Evolutionary conservation across 192 early-diverging fungal genomes (phyloP), one percentile per base, ranked within the genome.

Genomic region (Diversispora eburnea): DNA sequence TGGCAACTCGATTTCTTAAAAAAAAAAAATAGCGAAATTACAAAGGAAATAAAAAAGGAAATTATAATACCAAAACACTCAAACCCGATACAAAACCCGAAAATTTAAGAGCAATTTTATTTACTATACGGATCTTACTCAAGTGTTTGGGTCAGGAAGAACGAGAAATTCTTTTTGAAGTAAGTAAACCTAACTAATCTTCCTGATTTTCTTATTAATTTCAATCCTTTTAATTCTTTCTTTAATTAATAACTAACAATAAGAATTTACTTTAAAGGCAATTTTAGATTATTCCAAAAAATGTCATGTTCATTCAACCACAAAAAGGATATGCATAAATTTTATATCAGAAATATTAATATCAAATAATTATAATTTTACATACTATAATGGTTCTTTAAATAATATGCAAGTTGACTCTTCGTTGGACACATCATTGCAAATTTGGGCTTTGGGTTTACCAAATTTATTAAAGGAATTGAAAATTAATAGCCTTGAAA

Each of bases 401-500:
- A 33, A 33, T 77, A 25, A 58, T 49, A 59, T 84, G 58, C 45
- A 17, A 22, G 12, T 64, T 22, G 52, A 56, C 47, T 47, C 69
- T 19, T 12, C 33, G 41, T 52, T 81, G 42, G 75, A 81, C 2
- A 60, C 63, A 6, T 66, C 72, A 0, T 66, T 85, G 10, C 55
- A 75, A 9, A 33, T 60, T 15, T 84, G 83, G 76, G n/a, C 82
- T 17, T 48, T 82, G 63, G 78, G 73, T 47, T 65, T 87, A 7
- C 86, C 86, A 22, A 85, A 83, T 63, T 57, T 85, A 57, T 58
- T 87, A 49, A 85, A 81, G 79, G 83, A 87, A 41, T 67, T 87
- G 0, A 84, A 78, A 19, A 76, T 75, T 2, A 77, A 78, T 54
- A 75, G 78, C 33, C 25, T 83, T 45, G 84, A 87, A 63, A 84